Evolutionary conservation across 345 rosid species (phyloP), one percentile per base, ranked within the genome.

Genomic region (Moricandia moricandioides): DNA sequence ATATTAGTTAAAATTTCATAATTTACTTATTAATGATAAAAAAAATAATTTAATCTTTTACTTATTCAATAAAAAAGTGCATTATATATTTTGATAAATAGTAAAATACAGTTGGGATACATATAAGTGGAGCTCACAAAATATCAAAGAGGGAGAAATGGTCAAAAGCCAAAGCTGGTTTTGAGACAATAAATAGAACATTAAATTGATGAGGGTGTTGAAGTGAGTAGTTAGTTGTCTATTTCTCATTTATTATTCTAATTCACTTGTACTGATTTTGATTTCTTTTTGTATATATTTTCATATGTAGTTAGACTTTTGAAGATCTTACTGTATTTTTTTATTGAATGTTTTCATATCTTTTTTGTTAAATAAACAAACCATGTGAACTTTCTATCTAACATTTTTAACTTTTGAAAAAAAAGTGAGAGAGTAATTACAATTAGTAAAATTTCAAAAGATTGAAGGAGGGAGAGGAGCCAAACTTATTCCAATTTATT

Each of bases 191-290:
- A 58, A 61, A 37, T 69, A 9, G 37, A 62, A 69, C 75, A 62
- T 54, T 62, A 54, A 77, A 65, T 71, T 58, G 76, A 47, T 77
- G 67, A 70, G 14, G 8, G 6, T 70, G 70, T 64, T 70, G 24
- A 71, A 65, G 76, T 14, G 37, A 77, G 80, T 65, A 16, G 76
- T 71, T 77, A 71, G 2, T 58, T 65, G 72, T 77, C 80, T 34
- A 47, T 49, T 65, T 71, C 80, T 26, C 80, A 71, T 77, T 76
- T 64, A 70, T 21, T 63, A 11, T 57, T 30, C 34, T 33, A n/a
- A 11, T 12, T 61, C 26, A 58, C 69, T 8, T 62, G 18, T 47
- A 26, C 54, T 35, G 55, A 60, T 49, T 47, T 70, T 76, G 65
- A 76, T 21, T 76, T 26, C 24, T 24, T 43, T 54, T 30, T 1